A percentile compares a stretch with the other conserved stretches of the same genome.
phyloP scores from a whole-genome alignment of 768 basidiomycete genomes.

The Tricholoma hemisulphureum region DNA sequence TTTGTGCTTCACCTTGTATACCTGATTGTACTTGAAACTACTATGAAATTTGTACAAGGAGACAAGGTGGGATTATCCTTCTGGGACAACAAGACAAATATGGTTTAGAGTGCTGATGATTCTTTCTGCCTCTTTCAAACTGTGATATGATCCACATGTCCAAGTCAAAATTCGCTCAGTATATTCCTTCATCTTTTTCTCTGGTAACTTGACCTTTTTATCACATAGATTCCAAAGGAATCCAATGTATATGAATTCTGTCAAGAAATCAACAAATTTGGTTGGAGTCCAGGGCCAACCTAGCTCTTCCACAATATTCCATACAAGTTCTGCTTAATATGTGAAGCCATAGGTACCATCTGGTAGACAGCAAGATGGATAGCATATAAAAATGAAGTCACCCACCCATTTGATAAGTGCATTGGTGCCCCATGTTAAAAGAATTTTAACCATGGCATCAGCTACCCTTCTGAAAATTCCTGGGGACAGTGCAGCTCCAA shows the following conservation, averaged over 20 bases:
- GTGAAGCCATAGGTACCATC: constrained; percentile 3
- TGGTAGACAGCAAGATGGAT: constrained; percentile 1
- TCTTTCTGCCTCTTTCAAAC: constrained; percentile 21
- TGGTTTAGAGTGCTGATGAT: constrained; percentile 36
- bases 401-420: constrained; percentile 35
- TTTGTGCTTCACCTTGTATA: constrained; percentile 12
- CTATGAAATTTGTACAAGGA: constrained; percentile 28
- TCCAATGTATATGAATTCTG: constrained; percentile 32
- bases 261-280: constrained; percentile 27
- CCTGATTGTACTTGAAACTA: constrained; percentile 17
- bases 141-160: constrained; percentile 14
- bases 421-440: constrained; percentile 6
- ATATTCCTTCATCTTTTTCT: constrained; percentile 29
- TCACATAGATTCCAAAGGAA: no score
- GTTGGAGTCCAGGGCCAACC: constrained; percentile 37
- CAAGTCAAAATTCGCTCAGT: no score
- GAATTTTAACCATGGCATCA: no score
- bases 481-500: no score
- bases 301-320: constrained; percentile 15
- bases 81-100: no score
- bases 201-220: constrained; percentile 31
- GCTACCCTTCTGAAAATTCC: no score
- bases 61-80: constrained; percentile 29
- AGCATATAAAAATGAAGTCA: constrained; percentile 32
- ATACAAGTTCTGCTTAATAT: constrained; percentile 24